Conservation (phyloP, 805 yeast genomes). For the Peterozyma toletana region DNA sequence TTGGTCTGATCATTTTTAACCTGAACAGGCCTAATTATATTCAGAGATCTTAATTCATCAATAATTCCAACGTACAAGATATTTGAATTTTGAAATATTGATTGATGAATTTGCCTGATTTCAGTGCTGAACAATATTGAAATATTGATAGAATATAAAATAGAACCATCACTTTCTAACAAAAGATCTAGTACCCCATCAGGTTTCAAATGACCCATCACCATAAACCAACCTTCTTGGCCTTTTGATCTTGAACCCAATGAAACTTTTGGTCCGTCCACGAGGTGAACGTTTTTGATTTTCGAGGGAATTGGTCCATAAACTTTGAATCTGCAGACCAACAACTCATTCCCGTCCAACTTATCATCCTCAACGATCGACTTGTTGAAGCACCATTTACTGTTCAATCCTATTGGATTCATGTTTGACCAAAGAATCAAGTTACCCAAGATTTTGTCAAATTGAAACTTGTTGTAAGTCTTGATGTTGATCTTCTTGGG, state of each 20-base stretch:
- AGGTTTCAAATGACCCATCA: conserved; percentile 63
- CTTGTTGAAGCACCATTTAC: conserved; percentile 38
- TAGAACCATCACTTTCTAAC: conserved; percentile 56
- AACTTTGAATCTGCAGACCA: conserved; percentile 59
- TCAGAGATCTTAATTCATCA: conserved; percentile 41
- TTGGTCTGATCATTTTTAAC: background rate
- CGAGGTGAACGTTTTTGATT: conserved; percentile 24
- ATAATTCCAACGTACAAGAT: conserved; percentile 52
- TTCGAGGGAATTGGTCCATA: conserved; percentile 52
- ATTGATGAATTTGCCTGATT: conserved; percentile 55
- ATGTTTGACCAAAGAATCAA: conserved; percentile 44
- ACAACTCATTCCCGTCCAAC: conserved; percentile 24
- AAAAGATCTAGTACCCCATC: conserved; percentile 56
- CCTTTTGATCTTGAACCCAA: background rate
- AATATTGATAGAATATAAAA: conserved; percentile 52
- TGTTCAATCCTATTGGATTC: conserved; percentile 35
- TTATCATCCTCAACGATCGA: conserved; percentile 17
- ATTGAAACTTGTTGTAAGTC: conserved; percentile 27
- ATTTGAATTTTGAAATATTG: conserved; percentile 53
- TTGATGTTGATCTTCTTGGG: conserved; percentile 20
- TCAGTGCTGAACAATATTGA: conserved; percentile 48
- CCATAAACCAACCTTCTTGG: conserved; percentile 62
- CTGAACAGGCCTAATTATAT: conserved; percentile 20
- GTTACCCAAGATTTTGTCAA: conserved; percentile 31
- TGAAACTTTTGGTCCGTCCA: conserved; percentile 12